These are phyloP conservation scores for Calonectria pseudoturangicola DNA, from an alignment of 2,329 filamentous ascomycete genomes.

Conservation along the genomic window DNA sequence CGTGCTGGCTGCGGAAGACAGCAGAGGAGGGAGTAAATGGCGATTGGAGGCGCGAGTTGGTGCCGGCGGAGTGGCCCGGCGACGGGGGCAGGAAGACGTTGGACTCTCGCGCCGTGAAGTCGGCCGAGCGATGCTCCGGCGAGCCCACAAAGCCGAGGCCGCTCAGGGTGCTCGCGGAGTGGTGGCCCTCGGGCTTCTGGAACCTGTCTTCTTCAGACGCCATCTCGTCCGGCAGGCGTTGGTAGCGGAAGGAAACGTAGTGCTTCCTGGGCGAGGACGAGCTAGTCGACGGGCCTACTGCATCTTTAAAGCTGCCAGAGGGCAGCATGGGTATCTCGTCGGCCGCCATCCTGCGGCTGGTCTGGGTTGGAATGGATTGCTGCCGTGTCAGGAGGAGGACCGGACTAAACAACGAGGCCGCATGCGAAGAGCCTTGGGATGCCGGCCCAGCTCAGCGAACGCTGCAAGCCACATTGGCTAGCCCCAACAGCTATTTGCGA, in stretches of 20 bases:
- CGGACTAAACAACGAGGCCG: not conserved
- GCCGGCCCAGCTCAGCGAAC: not conserved
- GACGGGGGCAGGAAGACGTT: constrained; percentile 18
- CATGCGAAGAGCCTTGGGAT: constrained; percentile 1
- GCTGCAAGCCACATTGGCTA: constrained; percentile 1
- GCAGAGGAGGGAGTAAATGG: constrained; percentile 27
- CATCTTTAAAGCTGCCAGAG: not conserved
- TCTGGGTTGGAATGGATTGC: not conserved
- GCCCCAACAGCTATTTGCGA: not conserved
- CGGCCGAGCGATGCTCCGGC: constrained; percentile 17
- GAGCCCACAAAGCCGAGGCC: constrained; percentile 11
- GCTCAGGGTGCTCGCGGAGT: not conserved
- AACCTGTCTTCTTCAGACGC: constrained; percentile 1
- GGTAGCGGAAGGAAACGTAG: not conserved
- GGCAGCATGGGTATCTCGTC: constrained; percentile 22
- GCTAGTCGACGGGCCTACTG: not conserved
- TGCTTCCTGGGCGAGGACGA: not conserved
- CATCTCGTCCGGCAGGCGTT: constrained; percentile 16
- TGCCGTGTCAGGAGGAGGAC: not conserved
- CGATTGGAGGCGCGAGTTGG: constrained; percentile 20
- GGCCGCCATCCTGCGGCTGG: not conserved
- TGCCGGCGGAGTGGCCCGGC: constrained; percentile 19
- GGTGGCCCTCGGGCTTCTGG: no score
- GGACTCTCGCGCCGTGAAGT: not conserved
- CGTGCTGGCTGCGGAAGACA: constrained; percentile 24